Base-by-base conservation (phyloP, 768 basidiomycete species). In the Rhodotorula babjevae region DNA sequence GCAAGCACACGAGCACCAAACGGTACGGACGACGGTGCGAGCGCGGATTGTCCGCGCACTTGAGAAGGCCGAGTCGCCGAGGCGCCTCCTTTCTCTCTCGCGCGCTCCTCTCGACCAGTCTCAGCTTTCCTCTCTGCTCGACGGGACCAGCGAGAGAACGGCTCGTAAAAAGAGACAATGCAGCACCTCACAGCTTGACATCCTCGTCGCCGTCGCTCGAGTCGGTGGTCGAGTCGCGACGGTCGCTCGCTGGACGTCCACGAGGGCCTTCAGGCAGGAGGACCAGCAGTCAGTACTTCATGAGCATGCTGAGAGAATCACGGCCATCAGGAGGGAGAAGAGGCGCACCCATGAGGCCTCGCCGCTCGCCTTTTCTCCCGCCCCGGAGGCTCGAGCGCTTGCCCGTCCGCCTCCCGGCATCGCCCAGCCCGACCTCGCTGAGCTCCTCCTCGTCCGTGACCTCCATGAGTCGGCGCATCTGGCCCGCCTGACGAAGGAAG, bases 201-300 rank as follows among this genome's bases (percentile, higher is more conserved):
- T 63, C 50, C 49, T 53, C 50, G 50, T 53, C 62, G 15, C 62
- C 25, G 49, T 63, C 62, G 62, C 50, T 53, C 23, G 50, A 63
- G 27, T 63, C 62, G 62, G 36, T 53, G 12, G 29, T 36, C 29
- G 18, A n/a, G 61, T 55, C 53, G 14, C 14, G 27, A 4, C n/a
- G 53, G 21, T 55, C 53, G 27, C 53, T 27, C 53, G 4, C 12
- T 5, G 53, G 6, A 7, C 21, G 23, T 27, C 23, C 10, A 52
- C 14, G 46, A 19, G 19, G n/a, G n/a, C n/a, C n/a, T n/a, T n/a
- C n/a, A n/a, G n/a, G n/a, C n/a, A n/a, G n/a, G n/a, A n/a, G n/a
- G n/a, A n/a, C n/a, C n/a, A n/a, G n/a, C n/a, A n/a, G 49, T 49
- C 21, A 49, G 49, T 36, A 36, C 36, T n/a, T n/a, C 47, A 27